Evolutionary conservation across 306 rosid genomes (phyloP), one percentile per base, ranked within the genome.

Genomic region (Prunus padus): DNA sequence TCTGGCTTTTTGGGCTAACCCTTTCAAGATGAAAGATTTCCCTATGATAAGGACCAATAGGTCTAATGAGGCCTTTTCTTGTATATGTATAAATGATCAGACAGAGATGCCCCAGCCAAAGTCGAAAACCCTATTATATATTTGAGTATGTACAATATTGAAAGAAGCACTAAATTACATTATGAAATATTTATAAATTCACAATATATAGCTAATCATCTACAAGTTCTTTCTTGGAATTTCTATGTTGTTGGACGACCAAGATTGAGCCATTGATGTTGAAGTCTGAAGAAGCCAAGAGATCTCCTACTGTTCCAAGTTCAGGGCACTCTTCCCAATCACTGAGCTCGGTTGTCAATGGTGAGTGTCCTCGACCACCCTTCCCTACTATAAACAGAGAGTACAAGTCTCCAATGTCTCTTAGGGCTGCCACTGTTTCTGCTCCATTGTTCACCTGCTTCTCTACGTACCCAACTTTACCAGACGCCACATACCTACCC

Each of bases 271-370:
- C 91, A 77, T 82, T 90, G 74, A 88, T 81, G 4, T 88, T 93
- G 49, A 87, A 79, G 22, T 95, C 98, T 0, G 98, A 90, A 76
- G 98, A 90, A 74, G 97, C 97, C 81, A 95, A 80, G 10, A 95
- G 89, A 82, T 95, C 98, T 8, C 98, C 98, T n/a, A 95, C 96
- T 0, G 96, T 86, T 71, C 98, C 98, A 22, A 95, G 91, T 80
- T 95, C 97, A 11, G 98, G 97, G 63, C 96, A 95, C 69, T 95
- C 98, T 23, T 95, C 98, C 98, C 98, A 92, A 0, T 95, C 98
- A 67, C 96, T 92, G 89, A 95, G 81, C 3, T 96, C 95, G 4
- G 89, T 87, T 25, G 98, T 95, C 49, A 95, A 64, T 10, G 95
- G 86, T 37, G 92, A 89, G 67, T 92, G 84, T 0, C 96, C 93